Evolutionary conservation across 2,329 filamentous ascomycete genomes (phyloP).

Genomic region (Colletotrichum salicis): DNA sequence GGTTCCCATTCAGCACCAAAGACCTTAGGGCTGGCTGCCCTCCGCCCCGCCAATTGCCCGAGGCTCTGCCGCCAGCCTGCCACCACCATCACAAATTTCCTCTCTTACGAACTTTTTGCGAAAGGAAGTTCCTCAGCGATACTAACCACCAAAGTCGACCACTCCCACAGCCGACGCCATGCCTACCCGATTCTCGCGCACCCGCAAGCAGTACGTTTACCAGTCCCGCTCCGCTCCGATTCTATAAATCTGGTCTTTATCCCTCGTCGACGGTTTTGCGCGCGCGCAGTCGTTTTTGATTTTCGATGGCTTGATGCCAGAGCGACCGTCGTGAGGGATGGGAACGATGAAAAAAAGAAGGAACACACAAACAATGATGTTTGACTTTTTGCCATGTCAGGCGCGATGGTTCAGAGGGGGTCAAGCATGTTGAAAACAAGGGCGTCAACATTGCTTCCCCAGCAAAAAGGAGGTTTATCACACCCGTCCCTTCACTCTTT

Average conservation of each 20-base stretch:
- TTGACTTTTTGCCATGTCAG: background rate
- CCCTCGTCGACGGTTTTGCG: slow-evolving; percentile 13
- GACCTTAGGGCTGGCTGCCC: slow-evolving; percentile 55
- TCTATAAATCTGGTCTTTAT: slow-evolving; percentile 21
- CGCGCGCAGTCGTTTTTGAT: background rate
- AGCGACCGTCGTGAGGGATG: slow-evolving; percentile 9
- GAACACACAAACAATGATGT: background rate
- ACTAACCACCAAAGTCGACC: slow-evolving; percentile 49
- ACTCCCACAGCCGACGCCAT: slow-evolving; percentile 34
- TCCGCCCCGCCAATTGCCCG: slow-evolving; percentile 49
- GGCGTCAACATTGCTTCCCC: slow-evolving; percentile 18
- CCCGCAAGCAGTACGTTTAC: slow-evolving; percentile 78
- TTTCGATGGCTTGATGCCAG: slow-evolving; percentile 30
- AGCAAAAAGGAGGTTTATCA: slow-evolving; percentile 1
- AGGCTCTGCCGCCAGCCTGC: slow-evolving; percentile 46
- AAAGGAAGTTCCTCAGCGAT: slow-evolving; percentile 46
- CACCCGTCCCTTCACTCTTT: background rate
- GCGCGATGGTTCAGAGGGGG: slow-evolving; percentile 1
- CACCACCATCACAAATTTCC: slow-evolving; percentile 51
- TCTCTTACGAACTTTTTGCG: slow-evolving; percentile 38
- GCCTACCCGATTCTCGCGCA: slow-evolving; percentile 80
- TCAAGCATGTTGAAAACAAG: slow-evolving; percentile 18
- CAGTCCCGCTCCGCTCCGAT: slow-evolving; percentile 22
- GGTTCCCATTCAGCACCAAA: background rate
- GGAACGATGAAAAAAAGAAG: background rate